These are phyloP conservation scores for Pezicula radicicola DNA, from an alignment of 2,329 filamentous ascomycete genomes.

Conservation along the genomic window DNA sequence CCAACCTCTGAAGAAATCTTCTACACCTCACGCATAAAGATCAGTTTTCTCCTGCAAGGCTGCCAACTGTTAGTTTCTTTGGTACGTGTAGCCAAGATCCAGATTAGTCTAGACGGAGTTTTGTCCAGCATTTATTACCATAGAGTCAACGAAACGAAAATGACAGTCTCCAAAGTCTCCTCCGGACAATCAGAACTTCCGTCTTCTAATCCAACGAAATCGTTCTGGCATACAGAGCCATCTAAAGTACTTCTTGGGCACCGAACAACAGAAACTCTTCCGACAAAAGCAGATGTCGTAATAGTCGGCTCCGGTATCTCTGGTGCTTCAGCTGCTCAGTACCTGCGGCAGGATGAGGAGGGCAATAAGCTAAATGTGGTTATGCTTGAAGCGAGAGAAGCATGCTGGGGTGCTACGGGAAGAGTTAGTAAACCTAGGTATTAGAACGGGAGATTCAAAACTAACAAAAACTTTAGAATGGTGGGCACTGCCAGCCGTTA, in stretches of 20 bases:
- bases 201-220: constrained; percentile 54
- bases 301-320: constrained; percentile 76
- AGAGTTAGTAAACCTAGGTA: constrained; percentile 51
- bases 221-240: constrained; percentile 73
- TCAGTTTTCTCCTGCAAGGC: too few relatives aligned
- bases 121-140: too few relatives aligned
- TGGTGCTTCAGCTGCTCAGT: constrained; percentile 67
- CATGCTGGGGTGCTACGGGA: constrained; percentile 82
- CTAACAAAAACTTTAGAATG: constrained; percentile 45
- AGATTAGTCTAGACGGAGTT: too few relatives aligned
- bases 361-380: constrained; percentile 51
- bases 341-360: constrained; percentile 45
- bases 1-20: too few relatives aligned
- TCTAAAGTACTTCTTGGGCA: constrained; percentile 64
- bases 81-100: too few relatives aligned
- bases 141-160: not conserved
- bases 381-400: constrained; percentile 75
- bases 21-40: too few relatives aligned
- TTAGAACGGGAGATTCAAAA: not conserved
- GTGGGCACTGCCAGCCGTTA: constrained; percentile 72
- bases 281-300: constrained; percentile 61
- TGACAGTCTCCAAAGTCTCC: constrained; percentile 10
- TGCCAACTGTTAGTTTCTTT: too few relatives aligned
- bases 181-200: constrained; percentile 43
- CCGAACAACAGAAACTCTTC: constrained; percentile 61